Evolutionary conservation across 768 basidiomycete genomes (phyloP).

Genomic region (Leccinum imitatum): DNA sequence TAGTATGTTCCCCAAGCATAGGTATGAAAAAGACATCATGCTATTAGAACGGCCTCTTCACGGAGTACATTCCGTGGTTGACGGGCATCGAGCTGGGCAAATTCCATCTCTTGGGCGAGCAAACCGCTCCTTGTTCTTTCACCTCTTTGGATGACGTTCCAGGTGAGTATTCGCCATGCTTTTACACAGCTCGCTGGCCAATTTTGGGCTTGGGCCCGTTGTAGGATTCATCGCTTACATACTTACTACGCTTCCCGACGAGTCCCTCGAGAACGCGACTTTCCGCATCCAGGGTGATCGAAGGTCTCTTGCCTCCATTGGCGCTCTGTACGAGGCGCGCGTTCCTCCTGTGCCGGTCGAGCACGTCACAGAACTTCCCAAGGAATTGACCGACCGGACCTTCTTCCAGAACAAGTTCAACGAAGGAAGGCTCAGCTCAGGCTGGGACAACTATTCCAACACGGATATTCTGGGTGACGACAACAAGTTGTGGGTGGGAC

Average conservation of each 20-base stretch:
- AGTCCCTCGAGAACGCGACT: conserved; percentile 28
- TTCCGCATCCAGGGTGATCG: conserved; percentile 41
- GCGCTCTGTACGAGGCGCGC: conserved; percentile 27
- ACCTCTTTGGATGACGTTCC: conserved; percentile 35
- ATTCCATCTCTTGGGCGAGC: conserved; percentile 34
- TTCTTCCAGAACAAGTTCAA: conserved; percentile 31
- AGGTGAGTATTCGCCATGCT: conserved; percentile 20
- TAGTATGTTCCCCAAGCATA: not conserved
- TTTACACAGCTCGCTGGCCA: conserved; percentile 1
- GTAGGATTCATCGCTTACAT: conserved; percentile 37
- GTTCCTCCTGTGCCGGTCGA: conserved; percentile 20
- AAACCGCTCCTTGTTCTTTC: conserved; percentile 31
- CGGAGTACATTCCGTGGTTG: conserved; percentile 32
- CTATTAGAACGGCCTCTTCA: conserved; percentile 35
- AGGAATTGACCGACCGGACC: conserved; percentile 30
- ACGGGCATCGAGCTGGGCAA: conserved; percentile 29
- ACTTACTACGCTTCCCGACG: conserved; percentile 31
- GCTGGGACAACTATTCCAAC: conserved; percentile 33
- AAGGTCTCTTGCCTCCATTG: conserved; percentile 25
- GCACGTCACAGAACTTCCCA: conserved; percentile 28
- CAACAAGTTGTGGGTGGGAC: conserved; percentile 35
- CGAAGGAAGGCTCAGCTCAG: conserved; percentile 33
- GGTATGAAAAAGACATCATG: not conserved
- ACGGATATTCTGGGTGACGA: conserved; percentile 31
- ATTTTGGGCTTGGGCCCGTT: not conserved